Evolutionary conservation across 1,284 basidiomycete genomes (phyloP), one percentile per base, ranked within the genome.

Genomic region (Wolfiporia cocos): DNA sequence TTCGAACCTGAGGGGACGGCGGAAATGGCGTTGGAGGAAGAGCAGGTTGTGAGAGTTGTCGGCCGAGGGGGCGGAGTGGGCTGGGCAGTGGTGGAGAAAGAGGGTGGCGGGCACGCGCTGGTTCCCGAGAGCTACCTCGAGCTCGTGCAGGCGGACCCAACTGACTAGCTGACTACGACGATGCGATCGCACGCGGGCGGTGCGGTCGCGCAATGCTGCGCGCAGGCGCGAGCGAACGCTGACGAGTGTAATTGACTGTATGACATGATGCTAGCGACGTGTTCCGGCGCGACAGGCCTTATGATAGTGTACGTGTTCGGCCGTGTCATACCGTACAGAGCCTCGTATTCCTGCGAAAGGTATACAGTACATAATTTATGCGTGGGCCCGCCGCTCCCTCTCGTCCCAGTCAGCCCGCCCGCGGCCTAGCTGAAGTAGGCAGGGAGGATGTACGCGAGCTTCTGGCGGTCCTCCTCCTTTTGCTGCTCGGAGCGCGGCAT

Each of bases 381-480:
- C n/a, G n/a, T n/a, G n/a, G n/a, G n/a, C n/a, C n/a, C n/a, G n/a
- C n/a, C n/a, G n/a, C n/a, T n/a, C n/a, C n/a, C n/a, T n/a, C n/a
- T n/a, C n/a, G n/a, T n/a, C n/a, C n/a, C n/a, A n/a, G n/a, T n/a
- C n/a, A n/a, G n/a, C n/a, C n/a, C n/a, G n/a, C n/a, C n/a, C n/a
- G n/a, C n/a, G n/a, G n/a, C n/a, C n/a, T n/a, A 50, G 28, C 39
- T 44, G 49, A 86, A 86, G 54, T 86, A 85, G 33, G 73, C 67
- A 0, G 90, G 89, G 31, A 96, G 70, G 53, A 97, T 73, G 64
- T 73, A 96, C 11, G 78, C 70, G 39, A 95, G 68, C 65, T 87
- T 94, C 63, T 78, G 62, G 52, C 76, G 69, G 49, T 90, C 82
- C 50, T 81, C 80, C 14, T 71, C 70, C 28, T 77, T 76, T 62